phyloP scores from a whole-genome alignment of 805 yeast species.

The Metschnikowia borealis region DNA sequence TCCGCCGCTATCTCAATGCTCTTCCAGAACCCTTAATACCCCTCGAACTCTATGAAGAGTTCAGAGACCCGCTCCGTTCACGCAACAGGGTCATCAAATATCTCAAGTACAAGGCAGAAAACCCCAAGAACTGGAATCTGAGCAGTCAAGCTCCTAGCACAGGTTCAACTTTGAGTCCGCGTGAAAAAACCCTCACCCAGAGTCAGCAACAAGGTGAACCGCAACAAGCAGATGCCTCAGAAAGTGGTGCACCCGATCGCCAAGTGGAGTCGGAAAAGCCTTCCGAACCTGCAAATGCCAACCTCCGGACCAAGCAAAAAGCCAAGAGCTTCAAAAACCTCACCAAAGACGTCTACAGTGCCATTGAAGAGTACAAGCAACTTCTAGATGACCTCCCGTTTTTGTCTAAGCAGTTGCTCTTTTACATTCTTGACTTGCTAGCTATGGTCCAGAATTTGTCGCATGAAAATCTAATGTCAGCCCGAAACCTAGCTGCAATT shows the following conservation, averaged over 20 bases:
- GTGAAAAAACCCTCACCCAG: background rate
- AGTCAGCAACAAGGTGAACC: constrained; percentile 3
- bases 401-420: constrained; percentile 75
- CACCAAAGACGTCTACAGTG: constrained; percentile 60
- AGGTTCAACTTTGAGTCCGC: background rate
- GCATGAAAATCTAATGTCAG: constrained; percentile 81
- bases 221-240: background rate
- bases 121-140: constrained; percentile 21
- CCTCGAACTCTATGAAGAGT: constrained; percentile 64
- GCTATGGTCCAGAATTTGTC: constrained; percentile 81
- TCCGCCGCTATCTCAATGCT: constrained; percentile 80
- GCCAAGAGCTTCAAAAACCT: constrained; percentile 52
- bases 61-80: constrained; percentile 68
- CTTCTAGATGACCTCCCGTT: constrained; percentile 69
- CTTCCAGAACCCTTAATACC: constrained; percentile 93
- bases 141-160: background rate
- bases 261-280: background rate
- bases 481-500: constrained; percentile 88
- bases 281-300: background rate
- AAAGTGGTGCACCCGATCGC: background rate
- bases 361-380: constrained; percentile 65
- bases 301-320: constrained; percentile 18
- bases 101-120: constrained; percentile 54
- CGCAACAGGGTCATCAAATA: constrained; percentile 64
- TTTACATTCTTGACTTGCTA: constrained; percentile 81